These are phyloP conservation scores for Rhizophagus clarus DNA, from an alignment of 192 early-diverging fungal genomes.

Conservation along the genomic window DNA sequence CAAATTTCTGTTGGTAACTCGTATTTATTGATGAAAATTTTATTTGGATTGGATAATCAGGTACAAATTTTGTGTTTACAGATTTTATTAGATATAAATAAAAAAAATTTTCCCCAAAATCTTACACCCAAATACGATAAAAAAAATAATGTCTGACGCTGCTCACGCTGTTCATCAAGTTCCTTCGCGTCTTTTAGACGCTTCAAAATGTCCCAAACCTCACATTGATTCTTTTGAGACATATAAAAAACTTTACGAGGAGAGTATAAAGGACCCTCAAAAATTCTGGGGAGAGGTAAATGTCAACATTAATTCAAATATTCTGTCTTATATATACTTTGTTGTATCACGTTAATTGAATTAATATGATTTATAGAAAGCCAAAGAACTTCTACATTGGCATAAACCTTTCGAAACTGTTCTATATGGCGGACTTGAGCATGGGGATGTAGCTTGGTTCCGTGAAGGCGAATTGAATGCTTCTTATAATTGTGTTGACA, in stretches of 20 bases:
- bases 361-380: slow-evolving; percentile 49
- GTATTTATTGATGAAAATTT: too few relatives aligned
- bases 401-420: slow-evolving; percentile 76
- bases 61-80: too few relatives aligned
- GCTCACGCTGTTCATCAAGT: slow-evolving; percentile 45
- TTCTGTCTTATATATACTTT: not conserved
- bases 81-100: too few relatives aligned
- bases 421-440: slow-evolving; percentile 69
- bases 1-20: too few relatives aligned
- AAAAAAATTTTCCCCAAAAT: too few relatives aligned
- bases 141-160: slow-evolving; percentile 19
- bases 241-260: slow-evolving; percentile 80
- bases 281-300: slow-evolving; percentile 83
- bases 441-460: slow-evolving; percentile 95
- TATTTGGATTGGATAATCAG: too few relatives aligned
- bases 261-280: slow-evolving; percentile 78
- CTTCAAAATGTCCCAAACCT: slow-evolving; percentile 59
- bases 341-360: not conserved
- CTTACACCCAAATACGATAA: not conserved
- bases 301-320: not conserved
- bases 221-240: slow-evolving; percentile 72
- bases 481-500: slow-evolving; percentile 96
- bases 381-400: slow-evolving; percentile 81
- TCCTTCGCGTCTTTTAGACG: slow-evolving; percentile 66
- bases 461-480: slow-evolving; percentile 88